Evolutionary conservation across 176 grass and related monocot genomes (phyloP).

Genomic region (Elymus sibiricus): DNA sequence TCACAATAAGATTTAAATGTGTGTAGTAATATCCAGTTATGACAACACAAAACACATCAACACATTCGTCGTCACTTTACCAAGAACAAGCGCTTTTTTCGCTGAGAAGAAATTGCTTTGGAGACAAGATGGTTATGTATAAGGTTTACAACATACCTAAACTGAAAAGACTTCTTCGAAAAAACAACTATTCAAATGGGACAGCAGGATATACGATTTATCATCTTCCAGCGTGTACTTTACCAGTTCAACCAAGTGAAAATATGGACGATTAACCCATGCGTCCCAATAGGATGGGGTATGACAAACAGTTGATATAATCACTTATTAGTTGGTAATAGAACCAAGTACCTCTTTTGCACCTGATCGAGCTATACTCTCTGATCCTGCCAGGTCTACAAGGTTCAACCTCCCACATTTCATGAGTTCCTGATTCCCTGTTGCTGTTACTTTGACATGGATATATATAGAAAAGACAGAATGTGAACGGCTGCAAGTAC

Average conservation of each 20-base stretch:
- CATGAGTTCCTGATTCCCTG: slow-evolving; percentile 64
- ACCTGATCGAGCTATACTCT: slow-evolving; percentile 82
- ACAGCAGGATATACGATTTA: slow-evolving; percentile 12
- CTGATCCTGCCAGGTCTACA: slow-evolving; percentile 94
- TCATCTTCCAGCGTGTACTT: slow-evolving; percentile 11
- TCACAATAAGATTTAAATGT: neutral
- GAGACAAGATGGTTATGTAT: neutral
- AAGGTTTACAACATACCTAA: neutral
- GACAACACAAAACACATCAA: neutral
- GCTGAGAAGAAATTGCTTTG: neutral
- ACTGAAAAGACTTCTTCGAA: neutral
- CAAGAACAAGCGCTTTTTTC: neutral
- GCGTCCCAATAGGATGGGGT: neutral
- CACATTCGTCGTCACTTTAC: neutral
- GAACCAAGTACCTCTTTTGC: slow-evolving; percentile 68
- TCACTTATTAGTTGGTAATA: neutral
- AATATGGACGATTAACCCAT: slow-evolving; percentile 11
- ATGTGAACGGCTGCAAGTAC: slow-evolving; percentile 77
- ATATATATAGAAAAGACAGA: slow-evolving; percentile 87
- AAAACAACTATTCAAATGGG: neutral
- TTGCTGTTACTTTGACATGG: slow-evolving; percentile 67
- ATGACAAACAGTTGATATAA: neutral
- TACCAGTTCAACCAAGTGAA: neutral
- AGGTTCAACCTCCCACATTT: slow-evolving; percentile 83
- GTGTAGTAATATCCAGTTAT: slow-evolving; percentile 1